A percentile compares a stretch with the other conserved stretches of the same genome.
Conservation (phyloP, 441 rosid genomes). For the Pelargonium citronellum region DNA sequence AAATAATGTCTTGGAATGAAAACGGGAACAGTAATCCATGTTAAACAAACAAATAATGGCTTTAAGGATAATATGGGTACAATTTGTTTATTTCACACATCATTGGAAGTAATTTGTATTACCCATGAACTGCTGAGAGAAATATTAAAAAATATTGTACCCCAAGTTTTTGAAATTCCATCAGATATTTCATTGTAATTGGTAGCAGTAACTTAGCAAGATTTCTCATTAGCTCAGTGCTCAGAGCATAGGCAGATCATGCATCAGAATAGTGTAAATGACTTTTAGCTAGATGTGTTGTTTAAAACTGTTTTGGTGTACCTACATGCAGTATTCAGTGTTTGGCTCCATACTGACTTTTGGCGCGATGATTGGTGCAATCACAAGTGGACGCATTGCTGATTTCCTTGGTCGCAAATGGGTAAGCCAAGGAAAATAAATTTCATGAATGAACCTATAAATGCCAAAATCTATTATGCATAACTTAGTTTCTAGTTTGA, state of each 20-base stretch:
- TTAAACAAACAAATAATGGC: too few species aligned
- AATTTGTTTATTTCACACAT: too few species aligned
- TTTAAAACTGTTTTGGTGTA: slow-evolving; percentile 11
- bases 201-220: too few species aligned
- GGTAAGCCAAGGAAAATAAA: slow-evolving; percentile 35
- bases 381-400: slow-evolving; percentile 76
- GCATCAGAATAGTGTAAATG: background rate
- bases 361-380: slow-evolving; percentile 97
- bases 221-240: background rate
- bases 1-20: too few species aligned
- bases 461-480: background rate
- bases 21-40: too few species aligned
- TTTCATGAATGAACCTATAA: background rate
- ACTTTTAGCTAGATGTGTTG: background rate
- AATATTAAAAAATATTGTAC: too few species aligned
- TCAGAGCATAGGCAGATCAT: too few species aligned
- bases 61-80: too few species aligned
- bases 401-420: slow-evolving; percentile 80
- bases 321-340: slow-evolving; percentile 54
- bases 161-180: too few species aligned
- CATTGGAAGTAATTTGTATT: too few species aligned
- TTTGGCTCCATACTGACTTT: slow-evolving; percentile 87
- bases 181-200: too few species aligned
- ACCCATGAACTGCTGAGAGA: too few species aligned
- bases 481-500: slow-evolving; percentile 10